Conservation (phyloP, 768 basidiomycete species). For the Coprinellus micaceus region DNA sequence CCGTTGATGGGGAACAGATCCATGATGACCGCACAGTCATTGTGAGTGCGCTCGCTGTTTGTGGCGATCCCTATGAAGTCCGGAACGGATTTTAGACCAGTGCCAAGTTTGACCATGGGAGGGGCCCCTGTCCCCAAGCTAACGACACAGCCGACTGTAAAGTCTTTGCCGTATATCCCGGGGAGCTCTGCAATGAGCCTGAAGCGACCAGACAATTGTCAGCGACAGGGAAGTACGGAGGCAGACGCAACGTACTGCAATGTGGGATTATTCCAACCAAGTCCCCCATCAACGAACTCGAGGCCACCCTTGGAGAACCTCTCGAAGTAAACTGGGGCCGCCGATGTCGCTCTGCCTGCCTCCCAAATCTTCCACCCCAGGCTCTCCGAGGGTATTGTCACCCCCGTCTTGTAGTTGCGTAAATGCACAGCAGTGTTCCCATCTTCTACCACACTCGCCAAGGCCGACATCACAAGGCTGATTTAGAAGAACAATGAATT, state of each 20-base stretch:
- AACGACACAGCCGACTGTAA: not conserved
- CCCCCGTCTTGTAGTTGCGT: not conserved
- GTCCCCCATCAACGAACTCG: conserved; percentile 29
- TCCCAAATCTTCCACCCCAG: conserved; percentile 25
- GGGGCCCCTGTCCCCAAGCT: conserved; percentile 1
- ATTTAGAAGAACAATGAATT: not conserved
- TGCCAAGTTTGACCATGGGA: not conserved
- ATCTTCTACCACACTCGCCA: not conserved
- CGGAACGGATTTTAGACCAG: not conserved
- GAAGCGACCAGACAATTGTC: not conserved
- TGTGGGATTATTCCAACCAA: conserved; percentile 27
- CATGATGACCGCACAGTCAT: not conserved
- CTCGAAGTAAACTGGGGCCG: conserved; percentile 29
- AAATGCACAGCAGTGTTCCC: not conserved
- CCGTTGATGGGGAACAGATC: not conserved
- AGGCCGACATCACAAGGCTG: not conserved
- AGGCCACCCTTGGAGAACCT: conserved; percentile 21
- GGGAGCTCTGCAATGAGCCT: conserved; percentile 1
- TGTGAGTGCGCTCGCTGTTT: conserved; percentile 1
- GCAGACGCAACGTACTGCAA: not conserved
- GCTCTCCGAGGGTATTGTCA: not conserved
- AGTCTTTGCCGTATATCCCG: not conserved
- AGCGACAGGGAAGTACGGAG: not conserved
- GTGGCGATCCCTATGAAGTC: conserved; percentile 4
- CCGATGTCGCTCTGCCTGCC: conserved; percentile 30